These are phyloP conservation scores for Arthrobotrys conoides DNA, from an alignment of 2,329 filamentous ascomycete species.

Conservation along the genomic window DNA sequence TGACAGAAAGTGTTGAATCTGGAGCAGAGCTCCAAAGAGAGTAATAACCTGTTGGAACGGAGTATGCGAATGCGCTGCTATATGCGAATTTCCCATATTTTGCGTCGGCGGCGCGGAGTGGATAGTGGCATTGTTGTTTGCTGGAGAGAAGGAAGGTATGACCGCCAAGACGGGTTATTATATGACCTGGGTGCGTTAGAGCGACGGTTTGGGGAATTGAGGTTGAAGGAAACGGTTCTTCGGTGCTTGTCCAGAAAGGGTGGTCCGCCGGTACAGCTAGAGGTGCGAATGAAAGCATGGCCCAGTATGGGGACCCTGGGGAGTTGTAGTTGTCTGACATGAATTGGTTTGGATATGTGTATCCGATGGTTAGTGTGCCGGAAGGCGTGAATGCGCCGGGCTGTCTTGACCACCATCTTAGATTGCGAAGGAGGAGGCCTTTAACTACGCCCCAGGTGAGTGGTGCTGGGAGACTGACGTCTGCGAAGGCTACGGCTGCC, in stretches of 20 bases:
- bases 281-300: slow-evolving; percentile 82
- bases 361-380: slow-evolving; percentile 82
- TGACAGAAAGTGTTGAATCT: slow-evolving; percentile 81
- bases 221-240: slow-evolving; percentile 74
- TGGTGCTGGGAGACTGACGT: slow-evolving; percentile 79
- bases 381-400: slow-evolving; percentile 77
- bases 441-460: slow-evolving; percentile 85
- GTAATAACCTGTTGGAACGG: slow-evolving; percentile 81
- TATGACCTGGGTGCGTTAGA: slow-evolving; percentile 79
- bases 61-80: slow-evolving; percentile 81
- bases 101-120: slow-evolving; percentile 83
- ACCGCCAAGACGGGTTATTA: slow-evolving; percentile 78
- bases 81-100: slow-evolving; percentile 87
- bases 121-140: slow-evolving; percentile 85
- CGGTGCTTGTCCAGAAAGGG: slow-evolving; percentile 80
- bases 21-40: slow-evolving; percentile 82
- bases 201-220: slow-evolving; percentile 74
- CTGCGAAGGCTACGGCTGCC: slow-evolving; percentile 82
- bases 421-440: slow-evolving; percentile 79
- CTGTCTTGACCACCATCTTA: slow-evolving; percentile 85
- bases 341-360: slow-evolving; percentile 84
- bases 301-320: slow-evolving; percentile 81
- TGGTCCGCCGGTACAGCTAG: slow-evolving; percentile 78
- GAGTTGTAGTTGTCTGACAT: slow-evolving; percentile 89
- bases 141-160: slow-evolving; percentile 82